These are phyloP conservation scores for Phialocephala subalpina DNA, from an alignment of 2,329 filamentous ascomycete genomes.

Conservation along the genomic window DNA sequence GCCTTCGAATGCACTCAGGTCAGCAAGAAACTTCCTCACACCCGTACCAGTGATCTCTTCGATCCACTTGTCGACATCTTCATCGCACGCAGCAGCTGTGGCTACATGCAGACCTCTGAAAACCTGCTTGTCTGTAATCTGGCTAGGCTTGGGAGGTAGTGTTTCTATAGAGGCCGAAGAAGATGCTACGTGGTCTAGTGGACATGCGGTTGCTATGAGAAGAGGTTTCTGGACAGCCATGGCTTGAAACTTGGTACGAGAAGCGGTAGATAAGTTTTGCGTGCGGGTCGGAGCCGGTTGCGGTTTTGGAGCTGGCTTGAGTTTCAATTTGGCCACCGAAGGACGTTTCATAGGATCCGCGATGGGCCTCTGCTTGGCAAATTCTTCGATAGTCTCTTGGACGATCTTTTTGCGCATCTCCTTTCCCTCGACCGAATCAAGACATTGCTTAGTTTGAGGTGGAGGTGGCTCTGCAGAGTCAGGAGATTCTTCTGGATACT, in stretches of 20 bases:
- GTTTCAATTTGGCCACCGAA: conserved; percentile 17
- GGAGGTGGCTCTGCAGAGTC: neutral
- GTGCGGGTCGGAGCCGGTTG: conserved; percentile 3
- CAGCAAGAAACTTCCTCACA: conserved; percentile 62
- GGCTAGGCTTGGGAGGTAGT: conserved; percentile 14
- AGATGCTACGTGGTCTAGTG: neutral
- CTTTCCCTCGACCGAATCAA: conserved; percentile 16
- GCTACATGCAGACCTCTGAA: conserved; percentile 63
- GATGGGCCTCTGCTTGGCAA: conserved; percentile 19
- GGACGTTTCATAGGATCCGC: conserved; percentile 32
- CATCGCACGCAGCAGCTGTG: conserved; percentile 63
- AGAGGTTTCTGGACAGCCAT: neutral
- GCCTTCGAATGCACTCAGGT: conserved; percentile 59
- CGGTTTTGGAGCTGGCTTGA: conserved; percentile 1
- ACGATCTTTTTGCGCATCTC: conserved; percentile 10
- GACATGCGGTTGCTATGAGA: neutral
- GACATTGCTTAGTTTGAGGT: conserved; percentile 1
- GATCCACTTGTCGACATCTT: conserved; percentile 61
- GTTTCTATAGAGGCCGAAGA: conserved; percentile 16
- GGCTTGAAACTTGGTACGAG: neutral
- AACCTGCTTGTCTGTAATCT: conserved; percentile 59
- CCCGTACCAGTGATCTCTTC: conserved; percentile 59
- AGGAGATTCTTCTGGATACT: conserved; percentile 8
- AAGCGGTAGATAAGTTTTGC: conserved; percentile 8
- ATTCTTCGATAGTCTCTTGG: conserved; percentile 20